phyloP scores from a whole-genome alignment of 176 grass and related monocot species.

The Areca catechu region DNA sequence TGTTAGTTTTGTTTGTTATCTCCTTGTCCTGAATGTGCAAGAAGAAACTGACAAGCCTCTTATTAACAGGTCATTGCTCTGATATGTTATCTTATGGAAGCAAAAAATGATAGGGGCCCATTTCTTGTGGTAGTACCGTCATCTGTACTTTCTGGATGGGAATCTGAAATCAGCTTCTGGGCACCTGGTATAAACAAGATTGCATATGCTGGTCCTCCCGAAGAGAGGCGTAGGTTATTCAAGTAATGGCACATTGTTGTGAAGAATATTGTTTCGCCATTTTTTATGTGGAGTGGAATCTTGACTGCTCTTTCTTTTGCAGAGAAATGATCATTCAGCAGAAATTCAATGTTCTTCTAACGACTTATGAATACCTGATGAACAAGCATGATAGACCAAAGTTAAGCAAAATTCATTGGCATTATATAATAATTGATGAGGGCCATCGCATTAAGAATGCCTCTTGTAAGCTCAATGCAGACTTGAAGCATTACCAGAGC shows the following conservation, averaged over 20 bases:
- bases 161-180: constrained; percentile 87
- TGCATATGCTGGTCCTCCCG: constrained; percentile 87
- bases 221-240: constrained; percentile 93
- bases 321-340: constrained; percentile 98
- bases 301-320: constrained; percentile 35
- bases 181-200: constrained; percentile 98
- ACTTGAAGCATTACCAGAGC: constrained; percentile 90
- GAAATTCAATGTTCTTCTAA: constrained; percentile 98
- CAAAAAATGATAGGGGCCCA: constrained; percentile 95
- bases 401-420: constrained; percentile 98
- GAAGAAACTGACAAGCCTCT: background rate
- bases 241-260: constrained; percentile 43
- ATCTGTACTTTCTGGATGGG: constrained; percentile 89
- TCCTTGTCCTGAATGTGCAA: no score
- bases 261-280: background rate
- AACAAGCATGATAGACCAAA: constrained; percentile 99
- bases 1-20: no score
- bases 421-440: constrained; percentile 98
- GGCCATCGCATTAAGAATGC: constrained; percentile 99
- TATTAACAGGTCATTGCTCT: constrained; percentile 81
- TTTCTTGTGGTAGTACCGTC: constrained; percentile 98
- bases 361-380: constrained; percentile 98
- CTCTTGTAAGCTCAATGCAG: constrained; percentile 97
- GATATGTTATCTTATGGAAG: constrained; percentile 96
- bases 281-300: background rate